Base-by-base conservation (phyloP, 306 rosid genomes). In the Carpinus viminea region DNA sequence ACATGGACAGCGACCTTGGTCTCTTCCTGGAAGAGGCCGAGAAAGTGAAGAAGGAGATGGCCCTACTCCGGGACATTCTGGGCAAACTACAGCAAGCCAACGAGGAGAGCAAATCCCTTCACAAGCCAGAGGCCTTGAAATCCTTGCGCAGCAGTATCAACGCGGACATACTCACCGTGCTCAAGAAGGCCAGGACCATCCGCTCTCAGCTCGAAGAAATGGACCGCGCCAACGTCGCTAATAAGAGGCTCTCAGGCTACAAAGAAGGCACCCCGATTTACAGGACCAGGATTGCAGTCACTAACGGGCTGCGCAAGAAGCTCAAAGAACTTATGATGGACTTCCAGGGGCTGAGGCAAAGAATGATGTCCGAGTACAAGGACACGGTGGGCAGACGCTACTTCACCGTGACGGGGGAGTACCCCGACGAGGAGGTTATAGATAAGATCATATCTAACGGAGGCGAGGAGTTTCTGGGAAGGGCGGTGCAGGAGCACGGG, bases 271-370 rank as follows among this genome's bases (percentile, higher is more conserved):
- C 89, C 9, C 91, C 96, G 0, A 87, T 91, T 52, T 90, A 91
- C 84, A 60, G 98, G 50, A 90, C 97, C 0, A 56, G 98, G 10
- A 86, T 90, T 0, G 93, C 97, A 0, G 98, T 92, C 9, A 90
- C 96, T 4, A 89, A 85, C 12, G 98, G 98, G 7, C 75, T 93
- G 21, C 66, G 97, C 1, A 87, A 84, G 94, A 89, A 90, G 83
- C 89, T 92, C 7, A 90, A 89, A 83, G 98, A 94, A 78, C 76
- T 92, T 0, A 93, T 93, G 98, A 89, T 92, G 96, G 97, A 93
- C 64, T 93, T 93, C 53, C 98, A 93, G 82, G 88, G 81, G 0
- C 76, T 90, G 74, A 84, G 97, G 72, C 97, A 91, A 79, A 88
- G 83, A 80, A 92, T 89, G 93, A 93, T 92, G 97, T 81, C 84